Base-by-base conservation (phyloP, 768 basidiomycete genomes). In the Lenzites betulinus region DNA sequence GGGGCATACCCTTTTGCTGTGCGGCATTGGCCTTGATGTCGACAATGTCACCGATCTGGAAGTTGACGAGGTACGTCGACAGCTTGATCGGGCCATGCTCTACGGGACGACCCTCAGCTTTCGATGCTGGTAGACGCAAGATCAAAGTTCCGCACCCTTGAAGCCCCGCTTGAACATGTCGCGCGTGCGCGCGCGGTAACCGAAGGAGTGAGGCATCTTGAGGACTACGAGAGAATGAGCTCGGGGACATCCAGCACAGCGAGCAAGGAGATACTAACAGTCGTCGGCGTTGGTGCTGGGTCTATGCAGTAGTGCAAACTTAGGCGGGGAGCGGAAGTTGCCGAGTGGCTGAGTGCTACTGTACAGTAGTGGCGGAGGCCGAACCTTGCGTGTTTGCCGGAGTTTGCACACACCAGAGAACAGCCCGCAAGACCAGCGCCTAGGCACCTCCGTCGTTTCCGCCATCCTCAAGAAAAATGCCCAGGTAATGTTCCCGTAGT, bases 101-200 rank as follows among this genome's bases (percentile, higher is more conserved):
- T 96, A 69, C 36, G 51, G 51, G 46, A 57, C 64, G n/a, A 60
- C 54, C 54, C 54, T 60, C 47, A 66, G 51, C 47, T 47, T 54
- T 28, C 35, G 25, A 9, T 18, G 26, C 20, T 46, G 44, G 51
- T 33, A 33, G 46, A 64, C 30, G 65, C 43, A 67, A 61, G 59
- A 59, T 54, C 48, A 64, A 50, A 56, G 51, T 62, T 56, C 68
- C 83, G 70, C 77, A 95, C 95, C 87, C 86, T 96, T 96, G 90
- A 98, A 98, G 73, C 88, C 90, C 82, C 92, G 84, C 87, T 92
- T 95, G 92, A 99, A 98, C 95, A 98, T 97, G 82, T 95, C 83
- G 88, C 96, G 95, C 89, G 96, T 98, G 71, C 96, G 95, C 91
- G 96, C 96, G 76, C 96, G 90, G 84, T 95, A 93, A 93, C 96